phyloP scores from a whole-genome alignment of 1,139 yeast species.

The Geotrichum australiense region DNA sequence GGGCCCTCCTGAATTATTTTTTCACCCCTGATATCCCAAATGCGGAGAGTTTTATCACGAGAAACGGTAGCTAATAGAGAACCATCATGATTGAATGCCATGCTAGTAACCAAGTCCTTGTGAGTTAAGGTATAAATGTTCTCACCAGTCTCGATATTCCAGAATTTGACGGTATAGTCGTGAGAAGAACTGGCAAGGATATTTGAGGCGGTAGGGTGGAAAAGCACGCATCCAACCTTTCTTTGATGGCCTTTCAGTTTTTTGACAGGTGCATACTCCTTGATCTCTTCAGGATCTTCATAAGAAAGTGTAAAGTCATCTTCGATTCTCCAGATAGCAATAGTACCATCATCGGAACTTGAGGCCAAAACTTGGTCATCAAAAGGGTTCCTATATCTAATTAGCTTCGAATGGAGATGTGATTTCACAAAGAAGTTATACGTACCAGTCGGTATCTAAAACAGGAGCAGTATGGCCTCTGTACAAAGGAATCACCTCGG shows the following conservation, averaged over 20 bases:
- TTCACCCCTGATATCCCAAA: constrained; percentile 83
- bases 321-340: constrained; percentile 84
- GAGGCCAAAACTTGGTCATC: constrained; percentile 69
- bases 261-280: constrained; percentile 64
- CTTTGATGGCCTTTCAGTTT: constrained; percentile 78
- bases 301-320: constrained; percentile 49
- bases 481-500: constrained; percentile 86
- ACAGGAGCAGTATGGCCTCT: constrained; percentile 96
- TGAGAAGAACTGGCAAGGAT: constrained; percentile 84
- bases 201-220: constrained; percentile 82
- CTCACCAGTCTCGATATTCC: constrained; percentile 78
- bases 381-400: constrained; percentile 66
- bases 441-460: constrained; percentile 73
- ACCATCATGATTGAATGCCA: constrained; percentile 86
- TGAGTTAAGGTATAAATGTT: constrained; percentile 70
- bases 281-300: constrained; percentile 53
- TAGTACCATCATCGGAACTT: constrained; percentile 86
- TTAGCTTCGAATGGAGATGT: not conserved
- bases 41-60: constrained; percentile 83
- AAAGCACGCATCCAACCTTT: constrained; percentile 89
- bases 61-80: constrained; percentile 78
- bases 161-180: constrained; percentile 83
- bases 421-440: constrained; percentile 1
- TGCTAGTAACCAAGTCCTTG: constrained; percentile 82
- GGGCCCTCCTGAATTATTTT: constrained; percentile 73